Evolutionary conservation across 371 early-diverging fungal species (phyloP).

Genomic region (Mortierella polycephala): DNA sequence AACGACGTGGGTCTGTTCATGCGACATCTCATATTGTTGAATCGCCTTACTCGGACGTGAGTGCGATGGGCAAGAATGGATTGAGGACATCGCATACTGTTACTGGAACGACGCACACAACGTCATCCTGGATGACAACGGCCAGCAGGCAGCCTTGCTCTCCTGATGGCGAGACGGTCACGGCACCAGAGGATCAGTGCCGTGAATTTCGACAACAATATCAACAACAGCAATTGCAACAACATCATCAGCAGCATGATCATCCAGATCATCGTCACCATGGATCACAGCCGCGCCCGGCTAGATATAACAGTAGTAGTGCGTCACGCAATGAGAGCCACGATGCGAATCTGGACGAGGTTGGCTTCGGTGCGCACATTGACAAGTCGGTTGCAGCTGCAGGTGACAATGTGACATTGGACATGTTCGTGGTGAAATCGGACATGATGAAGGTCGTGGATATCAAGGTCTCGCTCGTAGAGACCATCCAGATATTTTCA

Average conservation of each 20-base stretch:
- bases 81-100: too few species aligned
- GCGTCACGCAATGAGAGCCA: not conserved
- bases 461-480: constrained; percentile 52
- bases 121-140: not conserved
- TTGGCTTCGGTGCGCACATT: constrained; percentile 50
- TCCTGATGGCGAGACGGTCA: constrained; percentile 8
- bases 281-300: too few species aligned
- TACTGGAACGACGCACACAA: too few species aligned
- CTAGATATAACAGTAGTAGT: not conserved
- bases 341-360: constrained; percentile 38
- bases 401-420: constrained; percentile 38
- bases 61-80: too few species aligned
- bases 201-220: not conserved
- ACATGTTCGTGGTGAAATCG: constrained; percentile 52
- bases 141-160: not conserved
- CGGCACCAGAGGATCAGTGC: constrained; percentile 16
- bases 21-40: too few species aligned
- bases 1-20: too few species aligned
- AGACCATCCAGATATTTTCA: constrained; percentile 39
- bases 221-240: not conserved
- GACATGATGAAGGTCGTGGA: constrained; percentile 48
- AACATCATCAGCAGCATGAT: not conserved
- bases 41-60: too few species aligned
- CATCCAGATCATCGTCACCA: too few species aligned
- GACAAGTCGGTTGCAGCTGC: constrained; percentile 52